Conservation (phyloP, 352 stramenopile species). For the Globisporangium solare region DNA sequence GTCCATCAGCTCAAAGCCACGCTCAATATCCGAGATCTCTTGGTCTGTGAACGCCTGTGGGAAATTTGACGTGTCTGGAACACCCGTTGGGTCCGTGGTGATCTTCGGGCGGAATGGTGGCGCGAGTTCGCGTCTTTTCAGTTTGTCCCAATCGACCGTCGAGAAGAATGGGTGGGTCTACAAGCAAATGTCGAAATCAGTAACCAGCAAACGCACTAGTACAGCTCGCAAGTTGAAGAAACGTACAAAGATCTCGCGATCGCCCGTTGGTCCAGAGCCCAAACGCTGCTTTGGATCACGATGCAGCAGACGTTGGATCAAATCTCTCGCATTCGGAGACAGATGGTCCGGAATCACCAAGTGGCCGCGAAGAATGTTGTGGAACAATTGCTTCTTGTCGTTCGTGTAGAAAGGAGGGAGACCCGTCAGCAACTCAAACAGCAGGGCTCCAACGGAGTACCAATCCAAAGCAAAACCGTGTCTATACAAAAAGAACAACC, state of each 20-base stretch:
- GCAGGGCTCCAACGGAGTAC: slow-evolving; percentile 76
- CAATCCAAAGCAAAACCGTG: slow-evolving; percentile 83
- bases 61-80: slow-evolving; percentile 85
- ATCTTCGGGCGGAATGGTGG: slow-evolving; percentile 87
- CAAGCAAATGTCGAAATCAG: not conserved
- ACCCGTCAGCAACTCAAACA: slow-evolving; percentile 81
- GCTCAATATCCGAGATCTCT: slow-evolving; percentile 85
- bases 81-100: slow-evolving; percentile 53
- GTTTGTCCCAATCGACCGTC: slow-evolving; percentile 78
- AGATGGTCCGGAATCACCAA: slow-evolving; percentile 79
- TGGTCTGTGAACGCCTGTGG: slow-evolving; percentile 82
- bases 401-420: slow-evolving; percentile 86
- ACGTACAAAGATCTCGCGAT: slow-evolving; percentile 81
- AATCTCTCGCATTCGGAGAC: slow-evolving; percentile 63
- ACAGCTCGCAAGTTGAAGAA: slow-evolving; percentile 1
- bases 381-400: slow-evolving; percentile 88
- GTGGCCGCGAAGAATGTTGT: slow-evolving; percentile 85
- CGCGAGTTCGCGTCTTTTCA: slow-evolving; percentile 72
- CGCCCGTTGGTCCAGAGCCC: slow-evolving; percentile 62
- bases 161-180: slow-evolving; percentile 80
- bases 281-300: slow-evolving; percentile 80
- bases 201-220: not conserved
- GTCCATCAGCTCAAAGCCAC: slow-evolving; percentile 53
- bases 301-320: slow-evolving; percentile 76
- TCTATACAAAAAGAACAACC: slow-evolving; percentile 6